These are phyloP conservation scores for Theileria sp. DNA, from an alignment of 169 alveolate genomes.

Conservation along the genomic window DNA sequence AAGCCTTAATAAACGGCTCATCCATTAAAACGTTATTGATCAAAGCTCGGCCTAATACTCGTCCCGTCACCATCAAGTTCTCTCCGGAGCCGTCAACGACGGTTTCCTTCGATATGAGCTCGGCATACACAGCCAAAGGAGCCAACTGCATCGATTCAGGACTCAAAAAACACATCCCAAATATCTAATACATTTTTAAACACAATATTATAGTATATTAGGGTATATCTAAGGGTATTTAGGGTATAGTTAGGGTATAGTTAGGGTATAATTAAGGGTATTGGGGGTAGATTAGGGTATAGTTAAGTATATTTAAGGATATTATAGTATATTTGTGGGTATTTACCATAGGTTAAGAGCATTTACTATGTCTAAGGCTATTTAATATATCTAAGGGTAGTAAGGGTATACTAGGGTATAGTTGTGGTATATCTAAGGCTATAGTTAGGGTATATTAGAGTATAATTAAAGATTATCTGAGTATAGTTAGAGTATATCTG, in stretches of 20 bases:
- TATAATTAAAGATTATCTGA: no score
- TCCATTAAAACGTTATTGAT: constrained; percentile 68
- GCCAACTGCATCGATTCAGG: constrained; percentile 76
- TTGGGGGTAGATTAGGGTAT: no score
- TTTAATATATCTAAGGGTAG: no score
- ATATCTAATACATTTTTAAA: constrained; percentile 29
- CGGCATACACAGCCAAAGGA: constrained; percentile 79
- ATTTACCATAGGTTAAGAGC: no score
- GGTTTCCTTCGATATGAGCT: constrained; percentile 66
- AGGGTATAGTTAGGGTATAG: constrained; percentile 30
- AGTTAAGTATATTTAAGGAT: no score
- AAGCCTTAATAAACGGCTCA: constrained; percentile 78
- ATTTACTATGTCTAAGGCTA: no score
- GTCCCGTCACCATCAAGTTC: constrained; percentile 68
- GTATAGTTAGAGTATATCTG: no score
- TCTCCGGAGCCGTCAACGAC: constrained; percentile 61
- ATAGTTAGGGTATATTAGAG: no score
- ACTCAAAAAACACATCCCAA: constrained; percentile 77
- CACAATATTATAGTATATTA: no score
- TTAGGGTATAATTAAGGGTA: constrained; percentile 40
- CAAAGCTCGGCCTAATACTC: constrained; percentile 74
- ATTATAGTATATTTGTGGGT: no score
- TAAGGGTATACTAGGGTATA: no score
- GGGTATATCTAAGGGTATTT: constrained; percentile 9
- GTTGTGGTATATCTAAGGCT: no score